Evolutionary conservation across 257 asterid species (phyloP).

Genomic region (Perilla frutescens): DNA sequence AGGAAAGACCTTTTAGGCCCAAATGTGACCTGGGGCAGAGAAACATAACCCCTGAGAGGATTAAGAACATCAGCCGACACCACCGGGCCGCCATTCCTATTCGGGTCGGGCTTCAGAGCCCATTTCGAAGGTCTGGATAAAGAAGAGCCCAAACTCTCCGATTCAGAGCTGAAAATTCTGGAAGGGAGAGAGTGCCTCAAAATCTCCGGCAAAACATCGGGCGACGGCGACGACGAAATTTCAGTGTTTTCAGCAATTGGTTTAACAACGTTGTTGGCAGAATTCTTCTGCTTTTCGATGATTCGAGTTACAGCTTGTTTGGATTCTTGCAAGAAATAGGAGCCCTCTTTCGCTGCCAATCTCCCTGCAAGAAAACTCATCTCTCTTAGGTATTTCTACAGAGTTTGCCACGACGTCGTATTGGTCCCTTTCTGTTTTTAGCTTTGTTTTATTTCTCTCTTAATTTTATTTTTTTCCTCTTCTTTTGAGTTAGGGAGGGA

Average conservation of each 20-base stretch:
- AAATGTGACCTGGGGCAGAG: conserved; percentile 82
- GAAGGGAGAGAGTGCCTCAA: conserved; percentile 80
- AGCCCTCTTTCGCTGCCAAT: conserved; percentile 76
- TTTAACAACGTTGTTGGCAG: conserved; percentile 16
- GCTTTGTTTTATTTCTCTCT: neutral
- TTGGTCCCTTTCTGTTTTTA: neutral
- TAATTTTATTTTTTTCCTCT: no score
- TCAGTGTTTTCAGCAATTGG: conserved; percentile 31
- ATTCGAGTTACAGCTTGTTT: conserved; percentile 73
- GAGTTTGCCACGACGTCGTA: neutral
- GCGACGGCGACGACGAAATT: conserved; percentile 40
- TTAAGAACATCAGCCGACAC: conserved; percentile 69
- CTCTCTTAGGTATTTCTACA: neutral
- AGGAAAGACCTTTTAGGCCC: conserved; percentile 75
- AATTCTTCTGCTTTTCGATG: conserved; percentile 44
- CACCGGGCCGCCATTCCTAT: neutral
- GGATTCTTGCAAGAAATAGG: conserved; percentile 91
- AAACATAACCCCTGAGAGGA: conserved; percentile 84
- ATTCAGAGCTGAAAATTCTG: conserved; percentile 49
- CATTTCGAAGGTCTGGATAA: conserved; percentile 65
- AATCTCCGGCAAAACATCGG: conserved; percentile 89
- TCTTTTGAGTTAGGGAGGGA: no score
- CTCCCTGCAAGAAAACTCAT: conserved; percentile 91
- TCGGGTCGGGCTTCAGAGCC: conserved; percentile 60
- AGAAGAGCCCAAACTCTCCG: conserved; percentile 48